Evolutionary conservation across 169 alveolate species (phyloP), one percentile per base, ranked within the genome.

Genomic region (Plasmodium gonderi): DNA sequence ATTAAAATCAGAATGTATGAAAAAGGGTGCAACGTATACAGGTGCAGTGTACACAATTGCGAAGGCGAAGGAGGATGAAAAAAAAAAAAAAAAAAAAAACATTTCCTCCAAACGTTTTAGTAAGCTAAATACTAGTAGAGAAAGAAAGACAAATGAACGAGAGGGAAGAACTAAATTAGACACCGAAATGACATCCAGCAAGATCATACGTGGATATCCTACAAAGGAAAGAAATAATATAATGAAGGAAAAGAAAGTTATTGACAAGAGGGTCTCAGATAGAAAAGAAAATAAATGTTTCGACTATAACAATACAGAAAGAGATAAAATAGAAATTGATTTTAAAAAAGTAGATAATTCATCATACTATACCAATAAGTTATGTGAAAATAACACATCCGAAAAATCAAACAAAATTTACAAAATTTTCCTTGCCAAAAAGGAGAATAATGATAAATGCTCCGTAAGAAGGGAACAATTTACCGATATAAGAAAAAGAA

Each of bases 341-440:
- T 8, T 51, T 51, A 51, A 51, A n/a, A 51, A 51, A 11, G 68
- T 17, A n/a, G 31, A 51, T 29, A 29, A 51, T 29, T 51, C 68
- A 51, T 29, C 85, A 26, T 3, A 42, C 3, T 4, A 45, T 4
- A 47, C 20, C 4, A 47, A 77, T 6, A 44, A 42, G n/a, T 3
- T 77, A 44, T 45, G 45, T 31, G 33, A 77, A 44, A 33, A 31
- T 72, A 31, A 33, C 26, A 77, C 26, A 44, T 47, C 85, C 8
- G 60, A 23, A 2, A 77, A 36, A 20, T 11, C 67, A 36, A 64
- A 44, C 14, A 51, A 79, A 44, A 64, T 12, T 60, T 79, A 60
- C 68, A 79, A 79, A 79, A 54, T 64, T n/a, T 14, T 79, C 26
- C 20, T 29, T 36, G 78, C 31, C 12, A 45, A 33, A 79, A 64